These are phyloP conservation scores for Pleodorina starrii DNA, from an alignment of 139 green algal species.

Conservation along the genomic window DNA sequence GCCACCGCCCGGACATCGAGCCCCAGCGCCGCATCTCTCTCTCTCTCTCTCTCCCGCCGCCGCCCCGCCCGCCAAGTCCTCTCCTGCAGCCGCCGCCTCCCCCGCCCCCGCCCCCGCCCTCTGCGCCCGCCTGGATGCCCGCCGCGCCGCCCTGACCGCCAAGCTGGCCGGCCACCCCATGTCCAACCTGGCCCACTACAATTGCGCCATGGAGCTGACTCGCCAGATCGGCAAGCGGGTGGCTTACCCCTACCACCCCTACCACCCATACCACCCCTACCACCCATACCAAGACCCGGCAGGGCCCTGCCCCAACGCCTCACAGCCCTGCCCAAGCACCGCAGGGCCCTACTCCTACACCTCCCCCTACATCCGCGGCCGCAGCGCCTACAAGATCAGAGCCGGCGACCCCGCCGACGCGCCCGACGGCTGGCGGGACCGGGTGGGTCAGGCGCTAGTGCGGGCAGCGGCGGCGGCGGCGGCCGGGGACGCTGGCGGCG, in stretches of 20 bases:
- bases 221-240: background rate
- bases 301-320: too few relatives aligned
- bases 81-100: background rate
- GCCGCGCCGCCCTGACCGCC: background rate
- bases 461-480: background rate
- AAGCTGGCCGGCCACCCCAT: slow-evolving; percentile 19
- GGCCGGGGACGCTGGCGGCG: background rate
- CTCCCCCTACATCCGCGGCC: background rate
- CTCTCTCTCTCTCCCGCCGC: too few relatives aligned
- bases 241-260: too few relatives aligned
- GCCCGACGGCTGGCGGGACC: slow-evolving; percentile 23
- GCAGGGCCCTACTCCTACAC: too few relatives aligned
- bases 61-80: too few relatives aligned
- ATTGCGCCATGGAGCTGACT: slow-evolving; percentile 13
- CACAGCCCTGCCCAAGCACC: too few relatives aligned
- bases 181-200: slow-evolving; percentile 29
- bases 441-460: background rate
- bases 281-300: too few relatives aligned
- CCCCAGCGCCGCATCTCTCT: too few relatives aligned
- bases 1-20: too few relatives aligned
- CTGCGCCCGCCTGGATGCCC: background rate
- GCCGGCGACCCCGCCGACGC: slow-evolving; percentile 5
- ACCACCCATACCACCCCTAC: too few relatives aligned
- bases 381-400: slow-evolving; percentile 34
- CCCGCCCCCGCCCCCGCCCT: background rate